Base-by-base conservation (phyloP, 2,329 filamentous ascomycete genomes). In the Diaporthe ampelina region DNA sequence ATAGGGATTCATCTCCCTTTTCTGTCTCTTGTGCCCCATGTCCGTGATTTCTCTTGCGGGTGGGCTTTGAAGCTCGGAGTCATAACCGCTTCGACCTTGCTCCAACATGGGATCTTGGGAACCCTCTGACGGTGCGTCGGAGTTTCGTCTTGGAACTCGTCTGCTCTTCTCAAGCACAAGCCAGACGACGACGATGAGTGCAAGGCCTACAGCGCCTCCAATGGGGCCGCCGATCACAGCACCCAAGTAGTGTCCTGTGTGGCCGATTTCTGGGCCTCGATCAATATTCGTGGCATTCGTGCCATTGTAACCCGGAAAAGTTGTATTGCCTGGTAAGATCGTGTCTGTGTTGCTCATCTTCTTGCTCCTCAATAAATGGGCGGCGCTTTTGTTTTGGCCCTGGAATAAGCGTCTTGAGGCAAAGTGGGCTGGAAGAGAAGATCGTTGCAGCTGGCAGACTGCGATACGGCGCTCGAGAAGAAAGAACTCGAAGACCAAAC, bases 241-340 rank as follows among this genome's bases (percentile, higher is more conserved):
- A 9, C 21, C 63, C 24, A 67, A 29, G n/a, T 67, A 67, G 15
- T 67, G 63, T 13, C 63, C 63, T 19, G 63, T 67, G n/a, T 67
- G 63, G 13, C 63, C 63, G 13, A 67, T 67, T 8, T 67, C 63
- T 52, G 63, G 61, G 8, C 63, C 63, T 24, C 54, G 45, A 7
- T 67, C 63, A n/a, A 67, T 35, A 37, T 67, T 26, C 32, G 63
- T 37, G 26, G 29, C 37, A 17, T 67, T 67, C 21, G 29, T 67
- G 29, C 45, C 52, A 26, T 67, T 67, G 63, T 67, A 67, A n/a
- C 63, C 63, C 21, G 63, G 63, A 9, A 67, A 67, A 10, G 45
- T 40, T 4, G 54, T 4, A 15, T 52, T 52, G n/a, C 45, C 63
- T 37, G 45, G 63, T 13, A 67, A 26, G 7, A 45, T 29, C 24